phyloP scores from a whole-genome alignment of 495 filamentous ascomycete genomes.

The Tricharina praecox region DNA sequence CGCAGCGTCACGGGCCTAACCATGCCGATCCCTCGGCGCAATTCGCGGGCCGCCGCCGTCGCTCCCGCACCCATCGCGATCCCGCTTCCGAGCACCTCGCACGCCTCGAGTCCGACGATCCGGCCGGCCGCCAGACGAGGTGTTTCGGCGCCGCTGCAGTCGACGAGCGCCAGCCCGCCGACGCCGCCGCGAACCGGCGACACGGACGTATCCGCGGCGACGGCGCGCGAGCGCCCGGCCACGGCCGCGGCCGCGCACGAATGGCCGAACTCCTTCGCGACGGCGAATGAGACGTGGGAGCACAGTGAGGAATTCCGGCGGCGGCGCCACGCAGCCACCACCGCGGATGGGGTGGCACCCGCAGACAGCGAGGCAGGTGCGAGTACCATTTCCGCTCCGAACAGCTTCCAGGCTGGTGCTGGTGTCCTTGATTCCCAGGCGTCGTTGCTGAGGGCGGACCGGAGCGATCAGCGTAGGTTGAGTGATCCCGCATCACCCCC shows the following conservation, averaged over 20 bases:
- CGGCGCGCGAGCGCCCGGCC: too few relatives aligned
- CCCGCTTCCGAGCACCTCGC: conserved; percentile 12
- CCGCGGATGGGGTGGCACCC: neutral
- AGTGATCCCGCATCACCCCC: neutral
- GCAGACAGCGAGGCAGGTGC: conserved; percentile 9
- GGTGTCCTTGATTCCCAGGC: conserved; percentile 25
- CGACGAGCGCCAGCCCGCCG: too few relatives aligned
- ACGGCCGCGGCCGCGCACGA: too few relatives aligned
- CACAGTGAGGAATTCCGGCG: conserved; percentile 9
- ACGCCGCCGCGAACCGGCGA: conserved; percentile 5
- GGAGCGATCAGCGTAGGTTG: neutral
- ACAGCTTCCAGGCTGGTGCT: conserved; percentile 19
- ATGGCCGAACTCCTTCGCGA: too few relatives aligned
- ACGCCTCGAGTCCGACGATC: too few relatives aligned
- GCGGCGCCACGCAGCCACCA: neutral
- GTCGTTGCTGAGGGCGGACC: conserved; percentile 20
- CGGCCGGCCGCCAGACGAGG: too few relatives aligned
- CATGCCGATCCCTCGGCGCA: too few relatives aligned
- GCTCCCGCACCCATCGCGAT: too few relatives aligned
- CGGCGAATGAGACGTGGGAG: conserved; percentile 20
- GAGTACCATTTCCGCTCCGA: conserved; percentile 18
- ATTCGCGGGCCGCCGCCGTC: too few relatives aligned
- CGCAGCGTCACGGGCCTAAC: too few relatives aligned
- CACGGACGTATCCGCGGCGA: too few relatives aligned
- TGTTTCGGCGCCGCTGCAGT: too few relatives aligned